These are phyloP conservation scores for Arthrobotrys conoides DNA, from an alignment of 2,329 filamentous ascomycete genomes.

Conservation along the genomic window DNA sequence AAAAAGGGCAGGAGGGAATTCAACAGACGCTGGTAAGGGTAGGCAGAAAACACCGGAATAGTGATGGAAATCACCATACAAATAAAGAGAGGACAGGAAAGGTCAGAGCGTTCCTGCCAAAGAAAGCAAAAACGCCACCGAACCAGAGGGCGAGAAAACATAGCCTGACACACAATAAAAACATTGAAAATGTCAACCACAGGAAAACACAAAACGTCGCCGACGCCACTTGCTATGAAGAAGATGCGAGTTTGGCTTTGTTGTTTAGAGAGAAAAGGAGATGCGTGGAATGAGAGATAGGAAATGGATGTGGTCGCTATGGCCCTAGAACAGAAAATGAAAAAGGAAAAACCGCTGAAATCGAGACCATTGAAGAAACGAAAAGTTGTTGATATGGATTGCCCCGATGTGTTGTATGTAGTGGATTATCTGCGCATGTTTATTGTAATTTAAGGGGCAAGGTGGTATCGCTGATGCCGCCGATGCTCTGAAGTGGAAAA, in stretches of 20 bases:
- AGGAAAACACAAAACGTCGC: conserved; percentile 37
- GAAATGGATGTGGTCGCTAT: conserved; percentile 60
- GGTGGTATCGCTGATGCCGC: conserved; percentile 41
- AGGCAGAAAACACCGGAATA: conserved; percentile 22
- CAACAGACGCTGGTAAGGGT: conserved; percentile 33
- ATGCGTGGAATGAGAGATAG: conserved; percentile 44
- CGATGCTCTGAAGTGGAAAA: conserved; percentile 9
- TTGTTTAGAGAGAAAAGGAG: conserved; percentile 32
- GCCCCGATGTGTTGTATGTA: conserved; percentile 49
- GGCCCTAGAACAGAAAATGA: conserved; percentile 44
- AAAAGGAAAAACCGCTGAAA: conserved; percentile 46
- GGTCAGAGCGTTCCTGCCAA: conserved; percentile 29
- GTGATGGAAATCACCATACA: conserved; percentile 45
- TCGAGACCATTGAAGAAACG: conserved; percentile 25
- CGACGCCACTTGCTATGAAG: conserved; percentile 44
- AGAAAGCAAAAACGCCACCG: conserved; percentile 26
- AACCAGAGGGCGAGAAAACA: conserved; percentile 60
- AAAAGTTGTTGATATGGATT: conserved; percentile 40
- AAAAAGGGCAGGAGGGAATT: conserved; percentile 18
- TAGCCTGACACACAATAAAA: conserved; percentile 47
- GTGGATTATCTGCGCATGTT: conserved; percentile 36
- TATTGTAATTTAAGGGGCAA: conserved; percentile 15
- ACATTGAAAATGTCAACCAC: conserved; percentile 26
- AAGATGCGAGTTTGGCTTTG: conserved; percentile 37
- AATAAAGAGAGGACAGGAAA: conserved; percentile 50